phyloP scores from a whole-genome alignment of 176 grass and related monocot genomes.

The Paspalum notatum region DNA sequence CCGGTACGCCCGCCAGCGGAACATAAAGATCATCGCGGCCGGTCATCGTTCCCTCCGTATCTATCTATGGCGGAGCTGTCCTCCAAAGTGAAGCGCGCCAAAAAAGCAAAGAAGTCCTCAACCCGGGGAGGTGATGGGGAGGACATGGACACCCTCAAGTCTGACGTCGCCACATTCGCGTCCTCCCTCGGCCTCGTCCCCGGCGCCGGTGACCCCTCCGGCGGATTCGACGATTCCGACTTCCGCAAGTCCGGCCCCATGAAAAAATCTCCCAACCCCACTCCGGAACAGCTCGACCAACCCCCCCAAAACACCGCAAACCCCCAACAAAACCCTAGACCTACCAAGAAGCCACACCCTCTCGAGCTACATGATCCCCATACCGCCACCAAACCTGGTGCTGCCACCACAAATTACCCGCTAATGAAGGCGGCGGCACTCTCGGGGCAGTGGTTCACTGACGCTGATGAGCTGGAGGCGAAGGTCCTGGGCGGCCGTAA shows the following conservation, averaged over 20 bases:
- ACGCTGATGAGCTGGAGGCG: constrained; percentile 67
- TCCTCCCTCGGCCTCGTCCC: constrained; percentile 73
- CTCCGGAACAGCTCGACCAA: constrained; percentile 20
- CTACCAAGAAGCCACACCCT: constrained; percentile 65
- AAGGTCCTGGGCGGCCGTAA: constrained; percentile 56
- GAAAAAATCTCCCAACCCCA: constrained; percentile 47
- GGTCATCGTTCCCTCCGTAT: not conserved
- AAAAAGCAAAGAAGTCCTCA: constrained; percentile 46
- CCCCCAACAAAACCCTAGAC: constrained; percentile 17
- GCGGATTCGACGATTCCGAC: constrained; percentile 92
- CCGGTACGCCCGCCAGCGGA: not conserved
- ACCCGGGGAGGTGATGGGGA: constrained; percentile 19
- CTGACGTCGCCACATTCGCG: constrained; percentile 87
- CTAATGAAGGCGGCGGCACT: constrained; percentile 58
- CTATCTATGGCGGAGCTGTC: constrained; percentile 36
- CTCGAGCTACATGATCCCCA: constrained; percentile 33
- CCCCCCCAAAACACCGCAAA: not conserved
- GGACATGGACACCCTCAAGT: constrained; percentile 68
- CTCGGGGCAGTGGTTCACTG: constrained; percentile 71
- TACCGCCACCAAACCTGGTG: not conserved
- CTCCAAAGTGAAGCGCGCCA: constrained; percentile 33
- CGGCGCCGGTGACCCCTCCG: constrained; percentile 43
- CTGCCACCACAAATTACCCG: constrained; percentile 45
- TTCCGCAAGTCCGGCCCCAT: constrained; percentile 74
- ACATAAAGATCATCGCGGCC: not conserved